Evolutionary conservation across 331 rosid genomes (phyloP), one percentile per base, ranked within the genome.

Genomic region (Quercus tomentella): DNA sequence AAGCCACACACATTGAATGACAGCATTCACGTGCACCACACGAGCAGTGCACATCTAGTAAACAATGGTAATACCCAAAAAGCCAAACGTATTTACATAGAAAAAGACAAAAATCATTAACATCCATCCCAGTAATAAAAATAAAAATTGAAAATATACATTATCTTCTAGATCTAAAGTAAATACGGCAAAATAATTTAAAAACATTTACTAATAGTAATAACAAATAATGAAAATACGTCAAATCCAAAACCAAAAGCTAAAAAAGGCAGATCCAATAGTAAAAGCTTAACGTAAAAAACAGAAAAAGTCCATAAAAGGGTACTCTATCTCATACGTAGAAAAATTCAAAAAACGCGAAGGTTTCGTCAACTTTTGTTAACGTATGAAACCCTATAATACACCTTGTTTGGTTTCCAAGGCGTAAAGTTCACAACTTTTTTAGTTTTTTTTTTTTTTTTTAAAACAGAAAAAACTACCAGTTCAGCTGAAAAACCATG

Each of bases 41-140:
- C 55, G 54, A 16, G 72, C 61, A 70, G 61, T 43, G 67, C 66
- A 56, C 62, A 23, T 35, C 12, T 6, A 25, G 8, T 3, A 20
- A 45, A 49, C 21, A 23, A 56, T 60, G 45, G 6, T 8, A 77
- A 25, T 62, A 18, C 78, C 35, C 78, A 28, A 41, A 56, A 54
- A 37, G 63, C 35, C 75, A 70, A 73, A 72, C 15, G 11, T 56
- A 55, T 16, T 26, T 49, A 78, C 71, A 25, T 70, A 14, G 20
- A 78, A 22, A 56, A 45, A 5, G 89, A 85, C 84, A 78, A 85
- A 77, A 82, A 56, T 37, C 58, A 60, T 78, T 52, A 51, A 76
- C 55, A 41, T 8, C 45, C 10, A 52, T 41, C 66, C 43, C 62
- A 52, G 37, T 43, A 56, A 76, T 41, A 45, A 49, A 67, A 23